phyloP scores from a whole-genome alignment of 306 rosid genomes.

The Lagenaria siceraria region DNA sequence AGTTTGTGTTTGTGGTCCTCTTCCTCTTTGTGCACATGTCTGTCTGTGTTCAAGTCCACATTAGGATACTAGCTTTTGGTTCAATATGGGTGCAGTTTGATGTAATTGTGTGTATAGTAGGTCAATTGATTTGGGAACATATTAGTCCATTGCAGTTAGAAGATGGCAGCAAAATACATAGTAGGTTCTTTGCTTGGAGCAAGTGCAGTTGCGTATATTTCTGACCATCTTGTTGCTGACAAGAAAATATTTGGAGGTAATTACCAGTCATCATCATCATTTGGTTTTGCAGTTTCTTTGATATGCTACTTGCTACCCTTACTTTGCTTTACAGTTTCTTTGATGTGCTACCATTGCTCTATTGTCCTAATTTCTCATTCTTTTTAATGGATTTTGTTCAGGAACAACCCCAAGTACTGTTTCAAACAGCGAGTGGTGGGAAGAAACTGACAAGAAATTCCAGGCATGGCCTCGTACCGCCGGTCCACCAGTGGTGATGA shows the following conservation, averaged over 20 bases:
- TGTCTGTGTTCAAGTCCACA: not conserved
- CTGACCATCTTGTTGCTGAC: slow-evolving; percentile 40
- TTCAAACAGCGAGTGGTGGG: slow-evolving; percentile 57
- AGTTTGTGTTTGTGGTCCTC: not conserved
- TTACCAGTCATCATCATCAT: slow-evolving; percentile 3
- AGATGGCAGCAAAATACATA: slow-evolving; percentile 49
- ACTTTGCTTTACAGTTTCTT: not conserved
- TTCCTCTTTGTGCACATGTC: not conserved
- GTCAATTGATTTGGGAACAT: not conserved
- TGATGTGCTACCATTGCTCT: not conserved
- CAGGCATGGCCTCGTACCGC: slow-evolving; percentile 85
- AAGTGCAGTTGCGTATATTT: slow-evolving; percentile 37
- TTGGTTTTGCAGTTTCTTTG: not conserved
- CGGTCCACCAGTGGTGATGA: slow-evolving; percentile 72
- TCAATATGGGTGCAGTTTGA: not conserved
- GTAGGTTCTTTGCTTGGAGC: slow-evolving; percentile 29
- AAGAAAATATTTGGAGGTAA: slow-evolving; percentile 67
- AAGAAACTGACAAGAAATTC: slow-evolving; percentile 81
- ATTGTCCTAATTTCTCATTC: not conserved
- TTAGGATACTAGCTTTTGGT: not conserved
- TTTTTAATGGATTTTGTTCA: slow-evolving; percentile 12
- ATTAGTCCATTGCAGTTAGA: slow-evolving; percentile 12
- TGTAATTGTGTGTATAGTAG: not conserved
- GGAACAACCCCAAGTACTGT: slow-evolving; percentile 61
- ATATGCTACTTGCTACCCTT: not conserved